Evolutionary conservation across 305 asterid species (phyloP), one percentile per base, ranked within the genome.

Genomic region (Rubia balearica): DNA sequence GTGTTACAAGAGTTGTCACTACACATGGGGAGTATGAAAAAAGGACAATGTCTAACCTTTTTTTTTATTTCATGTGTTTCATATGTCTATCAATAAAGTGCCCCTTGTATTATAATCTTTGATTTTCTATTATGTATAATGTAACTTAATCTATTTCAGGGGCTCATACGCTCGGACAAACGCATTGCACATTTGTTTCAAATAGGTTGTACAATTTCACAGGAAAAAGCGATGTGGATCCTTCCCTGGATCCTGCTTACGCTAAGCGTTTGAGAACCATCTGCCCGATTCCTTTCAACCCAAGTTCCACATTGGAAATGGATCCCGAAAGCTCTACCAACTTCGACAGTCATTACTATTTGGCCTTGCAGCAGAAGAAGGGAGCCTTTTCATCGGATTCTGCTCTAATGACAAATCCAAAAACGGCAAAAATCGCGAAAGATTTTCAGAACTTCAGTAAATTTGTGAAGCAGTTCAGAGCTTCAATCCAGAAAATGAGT

Each of bases 311-410:
- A 0, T 80, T 87, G 7, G 89, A 76, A 19, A 83, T 87, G 89
- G 93, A 89, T 67, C 88, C 88, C 13, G 38, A 56, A 70, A 87
- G 86, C 74, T 60, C 82, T 33, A 61, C 72, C 13, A 60, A 76
- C 0, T 87, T 87, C 78, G 91, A 84, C 80, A 51, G 69, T 63
- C 69, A 80, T 65, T 85, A 89, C 75, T 89, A 75, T 75, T 17
- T 74, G 41, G 75, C 75, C 36, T 66, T 89, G 0, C 71, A 71
- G 12, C 77, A 66, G 63, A 68, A 77, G 7, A 72, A 74, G 69
- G 91, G 96, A 1, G 81, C 85, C 21, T 84, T 89, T 76, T 85
- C 76, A 69, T 84, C 92, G 1, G 92, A 87, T 73, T 88, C 93
- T 1, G 85, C 89, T 12, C 84, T 87, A 5, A 79, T 89, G 38